These are phyloP conservation scores for Pezicula carpinea DNA, from an alignment of 2,329 filamentous ascomycete genomes.

Conservation along the genomic window DNA sequence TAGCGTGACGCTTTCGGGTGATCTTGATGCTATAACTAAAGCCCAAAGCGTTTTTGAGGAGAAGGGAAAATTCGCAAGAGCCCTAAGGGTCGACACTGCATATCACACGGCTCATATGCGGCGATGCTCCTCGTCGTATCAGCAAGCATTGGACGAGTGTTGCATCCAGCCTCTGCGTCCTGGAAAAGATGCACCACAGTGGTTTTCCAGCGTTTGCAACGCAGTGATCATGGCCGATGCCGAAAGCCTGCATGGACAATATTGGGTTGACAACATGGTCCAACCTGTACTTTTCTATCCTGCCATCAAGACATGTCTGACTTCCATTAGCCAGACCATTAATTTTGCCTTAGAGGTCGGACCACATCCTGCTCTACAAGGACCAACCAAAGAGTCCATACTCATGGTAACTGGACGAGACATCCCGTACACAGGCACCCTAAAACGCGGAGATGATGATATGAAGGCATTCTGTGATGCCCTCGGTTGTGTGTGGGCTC, in stretches of 20 bases:
- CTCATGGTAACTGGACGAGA: no score
- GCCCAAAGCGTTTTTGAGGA: background rate
- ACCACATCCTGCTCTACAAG: background rate
- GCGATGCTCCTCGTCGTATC: background rate
- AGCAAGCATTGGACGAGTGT: background rate
- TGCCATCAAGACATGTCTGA: constrained; percentile 24
- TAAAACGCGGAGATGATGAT: background rate
- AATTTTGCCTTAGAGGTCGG: background rate
- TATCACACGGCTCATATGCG: constrained; percentile 9
- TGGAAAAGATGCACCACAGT: constrained; percentile 34
- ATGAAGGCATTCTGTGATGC: background rate
- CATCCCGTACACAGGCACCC: constrained; percentile 12
- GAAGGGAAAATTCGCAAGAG: background rate
- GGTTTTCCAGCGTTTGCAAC: constrained; percentile 15
- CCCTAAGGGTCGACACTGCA: constrained; percentile 3
- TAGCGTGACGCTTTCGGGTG: constrained; percentile 15
- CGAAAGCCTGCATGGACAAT: background rate
- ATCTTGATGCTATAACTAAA: background rate
- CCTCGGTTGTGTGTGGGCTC: background rate
- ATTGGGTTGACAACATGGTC: constrained; percentile 30
- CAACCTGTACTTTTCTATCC: constrained; percentile 34
- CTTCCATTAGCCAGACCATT: constrained; percentile 7
- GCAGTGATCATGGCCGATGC: background rate
- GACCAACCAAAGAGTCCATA: background rate
- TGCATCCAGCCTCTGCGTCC: constrained; percentile 1